Evolutionary conservation across 495 filamentous ascomycete genomes (phyloP).

Genomic region (Talaromyces wortmannii): DNA sequence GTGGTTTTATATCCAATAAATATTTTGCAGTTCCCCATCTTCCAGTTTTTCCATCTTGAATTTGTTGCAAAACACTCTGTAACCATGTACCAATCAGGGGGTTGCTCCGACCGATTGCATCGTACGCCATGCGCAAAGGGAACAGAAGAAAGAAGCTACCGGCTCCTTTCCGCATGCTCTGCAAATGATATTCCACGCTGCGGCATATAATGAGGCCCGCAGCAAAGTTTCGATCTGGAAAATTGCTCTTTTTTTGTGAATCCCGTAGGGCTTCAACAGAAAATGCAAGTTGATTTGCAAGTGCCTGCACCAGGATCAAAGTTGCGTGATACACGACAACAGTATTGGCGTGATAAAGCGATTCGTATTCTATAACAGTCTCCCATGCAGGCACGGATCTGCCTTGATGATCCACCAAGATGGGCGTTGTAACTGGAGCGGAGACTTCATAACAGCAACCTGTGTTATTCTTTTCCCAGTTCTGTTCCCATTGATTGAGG

Average conservation of each 20-base stretch:
- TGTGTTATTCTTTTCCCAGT: constrained; percentile 1
- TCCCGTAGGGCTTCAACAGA: neutral
- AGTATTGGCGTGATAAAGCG: neutral
- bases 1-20: neutral
- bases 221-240: neutral
- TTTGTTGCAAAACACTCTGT: neutral
- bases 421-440: neutral
- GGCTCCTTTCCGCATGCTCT: constrained; percentile 3
- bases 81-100: neutral
- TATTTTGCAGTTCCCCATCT: constrained; percentile 2
- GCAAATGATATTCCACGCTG: neutral
- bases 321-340: neutral
- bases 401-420: neutral
- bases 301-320: neutral
- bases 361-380: neutral
- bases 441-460: neutral
- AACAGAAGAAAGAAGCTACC: neutral
- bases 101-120: neutral
- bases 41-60: neutral
- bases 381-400: neutral
- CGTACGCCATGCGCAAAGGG: constrained; percentile 1
- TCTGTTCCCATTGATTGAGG: neutral
- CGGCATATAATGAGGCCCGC: neutral
- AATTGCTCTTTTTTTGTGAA: neutral
- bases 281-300: neutral